Evolutionary conservation across 2,329 filamentous ascomycete species (phyloP).

Genomic region (Raffaelea albimanens): DNA sequence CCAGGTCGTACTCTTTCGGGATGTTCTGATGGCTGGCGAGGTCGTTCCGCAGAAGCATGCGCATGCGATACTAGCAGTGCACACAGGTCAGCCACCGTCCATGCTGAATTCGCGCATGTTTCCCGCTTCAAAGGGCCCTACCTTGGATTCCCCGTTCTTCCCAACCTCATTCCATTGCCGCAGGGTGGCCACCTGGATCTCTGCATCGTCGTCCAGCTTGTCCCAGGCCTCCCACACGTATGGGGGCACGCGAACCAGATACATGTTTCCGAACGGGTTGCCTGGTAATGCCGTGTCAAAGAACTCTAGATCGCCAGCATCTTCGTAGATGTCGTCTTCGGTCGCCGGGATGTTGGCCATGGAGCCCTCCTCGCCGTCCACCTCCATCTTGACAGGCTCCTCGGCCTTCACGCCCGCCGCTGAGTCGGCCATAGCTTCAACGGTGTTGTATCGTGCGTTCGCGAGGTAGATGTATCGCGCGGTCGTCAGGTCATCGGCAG

Average conservation of each 20-base stretch:
- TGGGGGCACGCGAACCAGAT: constrained; percentile 69
- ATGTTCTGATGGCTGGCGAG: constrained; percentile 60
- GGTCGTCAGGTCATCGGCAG: no score
- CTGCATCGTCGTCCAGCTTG: constrained; percentile 67
- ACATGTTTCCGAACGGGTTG: constrained; percentile 39
- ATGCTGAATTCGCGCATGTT: not conserved
- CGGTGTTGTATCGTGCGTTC: no score
- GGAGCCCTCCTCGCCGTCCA: constrained; percentile 15
- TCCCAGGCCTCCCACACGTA: constrained; percentile 75
- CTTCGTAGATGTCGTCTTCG: constrained; percentile 59
- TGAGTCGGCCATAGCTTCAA: constrained; percentile 7
- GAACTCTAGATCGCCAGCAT: constrained; percentile 56
- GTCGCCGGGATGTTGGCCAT: constrained; percentile 19
- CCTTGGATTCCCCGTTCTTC: constrained; percentile 40
- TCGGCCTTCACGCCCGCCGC: constrained; percentile 11
- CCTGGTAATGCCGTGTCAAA: constrained; percentile 22
- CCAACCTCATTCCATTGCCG: constrained; percentile 46
- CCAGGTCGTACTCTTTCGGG: constrained; percentile 82
- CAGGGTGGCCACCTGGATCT: constrained; percentile 73
- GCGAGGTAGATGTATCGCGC: no score
- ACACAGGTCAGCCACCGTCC: not conserved
- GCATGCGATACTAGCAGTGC: constrained; percentile 25
- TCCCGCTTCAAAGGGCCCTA: not conserved
- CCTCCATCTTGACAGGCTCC: constrained; percentile 33
- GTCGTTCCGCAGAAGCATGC: constrained; percentile 60